Base-by-base conservation (phyloP, 2,329 filamentous ascomycete genomes). In the Cercospora citrullina region DNA sequence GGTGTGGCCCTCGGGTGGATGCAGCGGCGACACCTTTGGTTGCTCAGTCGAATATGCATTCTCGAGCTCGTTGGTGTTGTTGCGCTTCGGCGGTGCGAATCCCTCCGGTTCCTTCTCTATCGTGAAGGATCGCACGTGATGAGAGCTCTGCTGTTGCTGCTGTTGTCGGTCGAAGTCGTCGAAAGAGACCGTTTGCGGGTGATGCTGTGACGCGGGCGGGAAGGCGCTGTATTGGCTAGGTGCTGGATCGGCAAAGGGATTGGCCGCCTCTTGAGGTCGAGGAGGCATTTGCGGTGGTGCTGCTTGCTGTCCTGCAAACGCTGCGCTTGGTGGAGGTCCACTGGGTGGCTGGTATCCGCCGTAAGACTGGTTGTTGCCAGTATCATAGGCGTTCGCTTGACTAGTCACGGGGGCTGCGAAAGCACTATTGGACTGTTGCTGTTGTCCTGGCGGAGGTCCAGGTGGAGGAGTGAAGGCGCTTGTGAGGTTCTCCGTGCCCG, bases 171-270 rank as follows among this genome's bases (percentile, higher is more conserved):
- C 62, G 33, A 64, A 64, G 36, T 64, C 62, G 16, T 75, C 71
- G 51, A 73, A 71, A 62, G 58, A 69, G 71, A 72, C 71, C 55
- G 71, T 68, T 64, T 72, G 69, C 14, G 64, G 67, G 33, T 69
- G 67, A 14, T 65, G 60, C 21, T 39, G 45, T 63, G 61, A 33
- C 18, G 60, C 33, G 39, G 58, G 33, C 42, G 66, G 67, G 39
- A 63, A 65, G 16, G 66, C 62, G n/a, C 70, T 70, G 48, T 73
- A 71, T 59, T 70, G 70, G 26, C 60, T 64, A 9, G 70, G 68
- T 63, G 78, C 75, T 55, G 81, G 80, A 70, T 83, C 81, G 3
- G 77, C 79, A 65, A 83, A 83, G 0, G 81, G 81, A 36, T 83
- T 75, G 57, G 78, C 77, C 26, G 65, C 62, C 51, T 71, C 59